phyloP scores from a whole-genome alignment of 2,329 filamentous ascomycete species.

The Fusarium cicatricum region DNA sequence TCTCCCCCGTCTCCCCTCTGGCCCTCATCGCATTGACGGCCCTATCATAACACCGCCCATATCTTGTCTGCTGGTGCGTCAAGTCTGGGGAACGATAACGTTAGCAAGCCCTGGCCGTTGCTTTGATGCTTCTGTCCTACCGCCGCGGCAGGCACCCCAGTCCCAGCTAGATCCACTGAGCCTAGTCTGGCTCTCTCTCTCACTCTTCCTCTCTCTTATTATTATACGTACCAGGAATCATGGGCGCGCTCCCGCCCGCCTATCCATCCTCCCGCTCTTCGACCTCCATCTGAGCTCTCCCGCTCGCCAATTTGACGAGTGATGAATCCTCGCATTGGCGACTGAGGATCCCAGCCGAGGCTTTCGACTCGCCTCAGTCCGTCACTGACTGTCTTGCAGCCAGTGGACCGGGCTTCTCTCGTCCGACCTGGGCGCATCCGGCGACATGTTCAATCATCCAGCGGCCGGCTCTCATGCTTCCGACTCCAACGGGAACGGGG shows the following conservation, averaged over 20 bases:
- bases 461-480: slow-evolving; percentile 45
- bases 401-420: slow-evolving; percentile 46
- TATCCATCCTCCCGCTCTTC: slow-evolving; percentile 43
- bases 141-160: slow-evolving; percentile 30
- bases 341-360: slow-evolving; percentile 48
- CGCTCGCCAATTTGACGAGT: slow-evolving; percentile 48
- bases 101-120: slow-evolving; percentile 41
- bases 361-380: slow-evolving; percentile 51
- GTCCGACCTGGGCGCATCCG: slow-evolving; percentile 43
- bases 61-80: slow-evolving; percentile 40
- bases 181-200: slow-evolving; percentile 22
- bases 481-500: slow-evolving; percentile 40
- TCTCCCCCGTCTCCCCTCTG: slow-evolving; percentile 34
- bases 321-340: slow-evolving; percentile 48
- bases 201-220: slow-evolving; percentile 34
- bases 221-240: slow-evolving; percentile 46
- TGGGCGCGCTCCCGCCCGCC: slow-evolving; percentile 50
- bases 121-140: slow-evolving; percentile 27
- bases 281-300: slow-evolving; percentile 45
- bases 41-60: slow-evolving; percentile 42
- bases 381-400: slow-evolving; percentile 47
- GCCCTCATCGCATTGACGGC: slow-evolving; percentile 33
- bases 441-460: slow-evolving; percentile 51
- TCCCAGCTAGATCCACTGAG: slow-evolving; percentile 21
- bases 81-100: slow-evolving; percentile 48